Conservation (phyloP, 805 yeast species). For the Candida multigemmis region DNA sequence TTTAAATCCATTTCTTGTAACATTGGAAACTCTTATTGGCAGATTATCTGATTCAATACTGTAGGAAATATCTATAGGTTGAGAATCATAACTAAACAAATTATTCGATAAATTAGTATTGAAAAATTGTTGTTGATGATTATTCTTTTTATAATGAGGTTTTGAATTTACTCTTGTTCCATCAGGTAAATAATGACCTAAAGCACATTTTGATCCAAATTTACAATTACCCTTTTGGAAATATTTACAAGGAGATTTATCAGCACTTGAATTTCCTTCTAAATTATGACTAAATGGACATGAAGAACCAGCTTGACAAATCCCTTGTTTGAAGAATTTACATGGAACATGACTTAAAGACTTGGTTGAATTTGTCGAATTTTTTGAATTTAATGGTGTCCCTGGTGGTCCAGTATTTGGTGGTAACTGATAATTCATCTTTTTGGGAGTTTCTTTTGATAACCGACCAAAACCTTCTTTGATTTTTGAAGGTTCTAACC, state of each 20-base stretch:
- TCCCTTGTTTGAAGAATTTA: slow-evolving; percentile 84
- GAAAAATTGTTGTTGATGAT: slow-evolving; percentile 1
- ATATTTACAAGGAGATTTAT: slow-evolving; percentile 73
- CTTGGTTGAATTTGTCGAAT: slow-evolving; percentile 12
- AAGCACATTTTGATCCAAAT: slow-evolving; percentile 89
- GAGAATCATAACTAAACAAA: slow-evolving; percentile 1
- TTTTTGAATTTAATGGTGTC: slow-evolving; percentile 8
- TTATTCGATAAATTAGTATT: not conserved
- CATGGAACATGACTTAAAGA: slow-evolving; percentile 94
- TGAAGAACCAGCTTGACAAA: slow-evolving; percentile 87
- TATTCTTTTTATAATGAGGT: slow-evolving; percentile 1
- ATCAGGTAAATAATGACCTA: slow-evolving; percentile 85
- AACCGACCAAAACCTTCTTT: not conserved
- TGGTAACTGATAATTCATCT: slow-evolving; percentile 14
- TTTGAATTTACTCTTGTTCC: slow-evolving; percentile 69
- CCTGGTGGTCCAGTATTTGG: slow-evolving; percentile 30
- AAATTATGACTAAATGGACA: slow-evolving; percentile 87
- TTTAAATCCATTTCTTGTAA: too few relatives aligned
- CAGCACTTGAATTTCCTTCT: slow-evolving; percentile 44
- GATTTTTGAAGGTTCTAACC: too few relatives aligned
- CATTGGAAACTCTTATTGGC: slow-evolving; percentile 2
- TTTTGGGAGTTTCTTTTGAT: slow-evolving; percentile 2
- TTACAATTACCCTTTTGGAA: slow-evolving; percentile 95
- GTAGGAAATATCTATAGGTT: slow-evolving; percentile 4
- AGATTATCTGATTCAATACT: too few relatives aligned